Base-by-base conservation (phyloP, 106 monocot species). In the Dendrobium catenatum region DNA sequence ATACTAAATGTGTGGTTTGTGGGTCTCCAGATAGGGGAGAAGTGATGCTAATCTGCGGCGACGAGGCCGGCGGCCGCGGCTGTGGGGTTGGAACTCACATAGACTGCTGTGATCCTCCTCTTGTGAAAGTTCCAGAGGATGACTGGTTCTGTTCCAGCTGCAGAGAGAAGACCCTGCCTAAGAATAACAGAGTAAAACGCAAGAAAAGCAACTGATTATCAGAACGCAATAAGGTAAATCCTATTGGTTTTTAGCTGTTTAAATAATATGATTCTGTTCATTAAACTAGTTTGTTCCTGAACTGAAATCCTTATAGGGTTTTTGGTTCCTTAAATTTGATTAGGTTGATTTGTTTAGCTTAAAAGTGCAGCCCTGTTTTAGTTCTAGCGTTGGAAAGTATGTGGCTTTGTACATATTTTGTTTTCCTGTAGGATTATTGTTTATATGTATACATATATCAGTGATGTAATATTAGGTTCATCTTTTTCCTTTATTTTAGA, bases 11-110 rank as follows among this genome's bases (percentile, higher is more conserved):
- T 68, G 48, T 55, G 4, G 85, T 89, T 2, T 96, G 96, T 40
- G 89, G 91, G 41, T 83, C 81, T 1, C 56, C 42, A 40, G 88
- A 93, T 13, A 77, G 90, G 46, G 90, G 31, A 8, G 90, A 92
- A 37, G 90, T 91, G 72, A 92, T 96, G 96, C 82, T 96, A 55
- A 86, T 96, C n/a, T 96, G 96, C 22, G 89, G 93, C 0, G 84
- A 88, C 55, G 93, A 93, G 74, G 61, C n/a, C 4, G 86, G 93
- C 2, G 24, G 76, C 20, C 46, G 33, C 3, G 96, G 94, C 6
- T 96, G 94, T 76, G 94, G 96, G 7, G 74, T 90, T 42, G 94
- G 89, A 18, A 89, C 86, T n/a, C 96, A 96, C 67, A 90, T 92
- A 22, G 92, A 94, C 40, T 96, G 93, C 78, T 94, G 96, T 42